phyloP scores from a whole-genome alignment of 345 rosid genomes.

The Citrus australasica region DNA sequence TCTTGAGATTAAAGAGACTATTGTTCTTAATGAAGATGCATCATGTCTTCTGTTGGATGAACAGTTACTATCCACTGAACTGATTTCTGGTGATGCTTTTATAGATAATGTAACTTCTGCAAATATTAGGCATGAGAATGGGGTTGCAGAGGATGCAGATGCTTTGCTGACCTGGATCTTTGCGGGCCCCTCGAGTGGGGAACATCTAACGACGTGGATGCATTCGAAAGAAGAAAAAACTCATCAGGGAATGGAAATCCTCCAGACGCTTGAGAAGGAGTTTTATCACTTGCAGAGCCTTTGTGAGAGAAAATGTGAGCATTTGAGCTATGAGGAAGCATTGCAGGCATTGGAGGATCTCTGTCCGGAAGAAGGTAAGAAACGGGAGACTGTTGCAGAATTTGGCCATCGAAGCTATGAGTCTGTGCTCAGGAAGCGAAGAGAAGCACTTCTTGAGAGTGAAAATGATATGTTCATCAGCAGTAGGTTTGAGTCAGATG shows the following conservation, averaged over 20 bases:
- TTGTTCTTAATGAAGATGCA: conserved; percentile 58
- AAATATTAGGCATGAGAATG: conserved; percentile 29
- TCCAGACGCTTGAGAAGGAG: conserved; percentile 80
- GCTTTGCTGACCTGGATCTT: conserved; percentile 82
- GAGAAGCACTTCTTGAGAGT: conserved; percentile 54
- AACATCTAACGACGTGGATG: conserved; percentile 65
- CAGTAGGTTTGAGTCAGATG: conserved; percentile 67
- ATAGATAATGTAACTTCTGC: conserved; percentile 29
- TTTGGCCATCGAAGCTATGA: conserved; percentile 57
- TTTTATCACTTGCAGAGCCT: conserved; percentile 68
- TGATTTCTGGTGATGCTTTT: conserved; percentile 24
- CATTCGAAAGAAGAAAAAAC: conserved; percentile 65
- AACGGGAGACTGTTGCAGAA: conserved; percentile 55
- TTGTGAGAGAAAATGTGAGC: conserved; percentile 78
- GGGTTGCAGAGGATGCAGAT: conserved; percentile 38
- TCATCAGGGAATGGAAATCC: conserved; percentile 68
- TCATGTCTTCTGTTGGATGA: conserved; percentile 65
- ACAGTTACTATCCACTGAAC: conserved; percentile 36
- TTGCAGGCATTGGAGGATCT: conserved; percentile 81
- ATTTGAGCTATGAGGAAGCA: conserved; percentile 76
- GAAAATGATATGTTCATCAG: conserved; percentile 49
- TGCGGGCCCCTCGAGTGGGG: conserved; percentile 66
- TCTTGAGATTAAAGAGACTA: conserved; percentile 53
- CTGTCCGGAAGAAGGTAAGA: conserved; percentile 82
- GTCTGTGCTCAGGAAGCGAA: conserved; percentile 62